Evolutionary conservation across 139 green algal species (phyloP), one percentile per base, ranked within the genome.

Genomic region (Coelastrella sp.): DNA sequence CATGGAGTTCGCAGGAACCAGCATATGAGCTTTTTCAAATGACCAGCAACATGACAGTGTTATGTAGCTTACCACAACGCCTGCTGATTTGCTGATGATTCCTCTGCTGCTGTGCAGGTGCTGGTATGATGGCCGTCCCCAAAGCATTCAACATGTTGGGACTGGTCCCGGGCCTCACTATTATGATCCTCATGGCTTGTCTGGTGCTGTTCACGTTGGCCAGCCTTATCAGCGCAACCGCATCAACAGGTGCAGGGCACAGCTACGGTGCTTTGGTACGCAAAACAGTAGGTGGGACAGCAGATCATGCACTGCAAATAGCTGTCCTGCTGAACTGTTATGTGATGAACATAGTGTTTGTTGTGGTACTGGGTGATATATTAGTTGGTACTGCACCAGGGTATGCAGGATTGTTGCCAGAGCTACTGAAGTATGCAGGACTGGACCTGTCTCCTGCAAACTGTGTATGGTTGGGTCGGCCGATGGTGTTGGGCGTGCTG

Each of bases 121-220:
- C 89, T 12, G 82, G 82, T 22, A 92, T 92, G 89, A 92, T 92
- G 89, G 89, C 89, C 20, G 76, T 92, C 12, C 89, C 89, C 4
- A 65, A 61, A 11, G 89, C 89, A 12, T 86, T 92, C 82, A 74
- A 63, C 6, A 76, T 92, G 73, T 65, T 92, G 7, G 89, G 89
- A 7, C 11, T 85, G 6, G 11, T 89, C 7, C 75, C 74, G 22
- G 89, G 89, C 82, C 12, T 73, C 6, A 57, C 25, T 19, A 27
- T 89, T 6, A 49, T 92, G 59, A 35, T 61, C 24, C 25, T 68
- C 20, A 86, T 89, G 25, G 82, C 9, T 24, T 59, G 59, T 58
- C 82, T 92, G 24, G 88, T 84, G 6, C 82, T 76, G 22, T 82
- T 91, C 66, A 88, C 88, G 0, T 0, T 91, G 35, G 87, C 63